Evolutionary conservation across 2,329 filamentous ascomycete genomes (phyloP).

Genomic region (Phialemoniopsis sp.): DNA sequence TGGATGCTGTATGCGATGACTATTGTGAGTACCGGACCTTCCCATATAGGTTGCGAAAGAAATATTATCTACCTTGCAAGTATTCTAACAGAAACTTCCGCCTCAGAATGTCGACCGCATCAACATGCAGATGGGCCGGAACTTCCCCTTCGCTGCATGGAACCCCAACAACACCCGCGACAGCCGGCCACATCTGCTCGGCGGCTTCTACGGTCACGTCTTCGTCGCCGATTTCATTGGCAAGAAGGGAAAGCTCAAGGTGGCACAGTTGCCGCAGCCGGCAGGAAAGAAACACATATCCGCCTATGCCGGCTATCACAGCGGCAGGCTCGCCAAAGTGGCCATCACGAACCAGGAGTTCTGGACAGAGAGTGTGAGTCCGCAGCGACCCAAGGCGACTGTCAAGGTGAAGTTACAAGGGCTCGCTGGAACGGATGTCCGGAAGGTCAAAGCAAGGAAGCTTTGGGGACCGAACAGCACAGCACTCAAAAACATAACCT

Average conservation of each 20-base stretch:
- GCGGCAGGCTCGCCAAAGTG: neutral
- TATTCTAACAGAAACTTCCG: too few species aligned
- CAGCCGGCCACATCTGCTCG: neutral
- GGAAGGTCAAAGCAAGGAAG: neutral
- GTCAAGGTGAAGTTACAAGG: neutral
- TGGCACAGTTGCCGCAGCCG: neutral
- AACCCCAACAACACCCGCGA: neutral
- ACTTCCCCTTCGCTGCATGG: constrained; percentile 1
- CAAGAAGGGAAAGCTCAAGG: neutral
- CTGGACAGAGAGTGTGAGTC: neutral
- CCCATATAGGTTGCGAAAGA: too few species aligned
- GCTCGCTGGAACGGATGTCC: neutral
- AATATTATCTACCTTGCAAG: too few species aligned
- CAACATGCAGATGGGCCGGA: constrained; percentile 1
- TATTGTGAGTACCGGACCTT: constrained; percentile 2
- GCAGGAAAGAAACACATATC: neutral
- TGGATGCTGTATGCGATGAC: constrained; percentile 3
- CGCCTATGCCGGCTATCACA: constrained; percentile 1
- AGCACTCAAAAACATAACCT: neutral
- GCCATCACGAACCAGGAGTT: constrained; percentile 1
- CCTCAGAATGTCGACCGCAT: constrained; percentile 1
- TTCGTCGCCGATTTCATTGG: constrained; percentile 3
- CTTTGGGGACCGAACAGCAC: neutral
- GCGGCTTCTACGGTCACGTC: constrained; percentile 2
- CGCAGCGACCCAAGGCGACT: neutral